Base-by-base conservation (phyloP, 345 rosid species). In the Crucihimalaya himalaica region DNA sequence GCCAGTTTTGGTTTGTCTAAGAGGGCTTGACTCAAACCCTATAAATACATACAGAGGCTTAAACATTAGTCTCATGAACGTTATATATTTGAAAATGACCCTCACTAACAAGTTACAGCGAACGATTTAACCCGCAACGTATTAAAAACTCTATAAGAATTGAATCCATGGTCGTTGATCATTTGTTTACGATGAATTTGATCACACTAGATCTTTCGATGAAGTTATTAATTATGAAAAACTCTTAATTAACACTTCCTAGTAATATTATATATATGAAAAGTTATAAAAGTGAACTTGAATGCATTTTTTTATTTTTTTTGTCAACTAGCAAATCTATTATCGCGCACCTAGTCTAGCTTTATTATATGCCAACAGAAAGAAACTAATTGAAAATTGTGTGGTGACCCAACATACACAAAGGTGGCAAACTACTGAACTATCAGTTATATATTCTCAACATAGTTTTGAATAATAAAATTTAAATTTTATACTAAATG, bases 351-450 rank as follows among this genome's bases (percentile, higher is more conserved):
- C 39, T 20, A 8, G 46, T 16, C 27, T n/a, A n/a, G 10, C 21
- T n/a, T 46, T 46, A 46, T 46, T n/a, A 16, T 46, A 18, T 58
- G 27, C 51, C 20, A 62, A n/a, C n/a, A 6, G 8, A 62, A 62
- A 42, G 15, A 15, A 42, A 43, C 15, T 25, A 14, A 68, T 43
- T 31, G 34, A 31, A 57, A 31, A 21, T 57, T 58, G 27, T 6
- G 37, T 46, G 27, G 58, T 58, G 29, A 70, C 21, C 35, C 47
- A 70, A 46, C 59, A 59, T 70, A 48, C 46, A 6, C 35, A 59
- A 15, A 48, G 50, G 59, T 70, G 74, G 74, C 67, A 48, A 70
- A 47, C 66, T 59, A 70, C 66, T 58, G 58, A 70, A 18, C 69
- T 28, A 61, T 51, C 76, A 29, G 12, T 39, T 10, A 39, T 31